Conservation (phyloP, 139 green algal species). For the Tetraselmis chui region DNA sequence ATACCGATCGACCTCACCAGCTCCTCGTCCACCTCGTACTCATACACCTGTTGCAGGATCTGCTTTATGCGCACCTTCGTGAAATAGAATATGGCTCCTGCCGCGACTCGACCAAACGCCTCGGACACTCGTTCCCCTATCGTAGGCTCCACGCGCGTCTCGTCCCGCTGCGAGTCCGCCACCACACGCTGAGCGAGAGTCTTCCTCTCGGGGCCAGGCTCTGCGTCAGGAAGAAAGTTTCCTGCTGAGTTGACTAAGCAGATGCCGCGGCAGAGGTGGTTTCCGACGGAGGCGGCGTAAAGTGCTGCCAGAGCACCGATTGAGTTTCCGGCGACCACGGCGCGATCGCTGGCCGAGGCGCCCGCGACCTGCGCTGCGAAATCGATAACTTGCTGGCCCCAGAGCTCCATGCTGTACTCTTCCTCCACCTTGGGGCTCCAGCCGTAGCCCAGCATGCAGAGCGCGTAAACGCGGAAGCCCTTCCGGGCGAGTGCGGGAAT, state of each 20-base stretch:
- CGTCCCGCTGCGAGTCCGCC: not conserved
- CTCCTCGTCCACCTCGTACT: not conserved
- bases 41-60: constrained; percentile 1
- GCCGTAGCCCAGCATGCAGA: constrained; percentile 20
- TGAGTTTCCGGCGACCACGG: constrained; percentile 13
- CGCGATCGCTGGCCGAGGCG: not conserved
- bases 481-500: constrained; percentile 5
- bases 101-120: not conserved
- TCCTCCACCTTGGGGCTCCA: constrained; percentile 7
- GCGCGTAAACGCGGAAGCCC: constrained; percentile 12
- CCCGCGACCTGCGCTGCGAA: constrained; percentile 3
- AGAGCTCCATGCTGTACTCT: constrained; percentile 5
- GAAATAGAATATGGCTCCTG: not conserved
- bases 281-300: not conserved
- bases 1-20: constrained; percentile 2
- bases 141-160: not conserved
- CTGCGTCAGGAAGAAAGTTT: not conserved
- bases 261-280: not conserved
- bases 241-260: constrained; percentile 3
- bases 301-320: constrained; percentile 9
- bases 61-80: constrained; percentile 5
- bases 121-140: not conserved
- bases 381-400: constrained; percentile 16
- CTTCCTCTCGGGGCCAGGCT: not conserved
- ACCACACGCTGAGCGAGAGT: not conserved